Evolutionary conservation across 192 early-diverging fungal genomes (phyloP).

Genomic region (Mortierella claussenii): DNA sequence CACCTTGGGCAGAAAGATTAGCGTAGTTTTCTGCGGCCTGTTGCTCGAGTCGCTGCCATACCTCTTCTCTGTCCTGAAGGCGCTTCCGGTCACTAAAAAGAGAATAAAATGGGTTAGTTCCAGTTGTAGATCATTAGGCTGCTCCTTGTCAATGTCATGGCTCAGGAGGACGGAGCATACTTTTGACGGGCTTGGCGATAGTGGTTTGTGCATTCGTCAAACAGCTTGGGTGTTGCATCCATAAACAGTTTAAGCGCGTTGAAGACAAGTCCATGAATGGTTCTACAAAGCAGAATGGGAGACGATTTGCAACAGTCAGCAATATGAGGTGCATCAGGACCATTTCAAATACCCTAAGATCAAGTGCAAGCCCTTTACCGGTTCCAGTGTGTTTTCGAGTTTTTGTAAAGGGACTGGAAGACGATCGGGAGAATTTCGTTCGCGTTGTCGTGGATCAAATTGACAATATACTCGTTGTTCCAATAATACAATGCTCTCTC

Average conservation of each 20-base stretch:
- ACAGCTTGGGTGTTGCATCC: conserved; percentile 94
- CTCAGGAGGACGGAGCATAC: conserved; percentile 58
- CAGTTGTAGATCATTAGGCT: no score
- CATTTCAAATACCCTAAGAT: background rate
- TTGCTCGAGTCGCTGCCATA: conserved; percentile 83
- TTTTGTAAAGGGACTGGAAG: conserved; percentile 92
- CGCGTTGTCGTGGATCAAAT: conserved; percentile 94
- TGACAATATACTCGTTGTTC: conserved; percentile 99
- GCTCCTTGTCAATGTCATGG: no score
- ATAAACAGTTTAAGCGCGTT: conserved; percentile 98
- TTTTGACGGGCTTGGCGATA: conserved; percentile 90
- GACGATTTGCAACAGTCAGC: background rate
- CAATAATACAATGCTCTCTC: conserved; percentile 98
- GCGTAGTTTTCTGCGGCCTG: conserved; percentile 52
- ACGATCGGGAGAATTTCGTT: conserved; percentile 93
- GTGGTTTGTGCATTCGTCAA: conserved; percentile 95
- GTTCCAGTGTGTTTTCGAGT: conserved; percentile 99
- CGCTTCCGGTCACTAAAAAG: conserved; percentile 79
- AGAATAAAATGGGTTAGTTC: background rate
- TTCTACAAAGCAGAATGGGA: conserved; percentile 63
- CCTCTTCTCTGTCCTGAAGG: conserved; percentile 80
- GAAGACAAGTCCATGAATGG: conserved; percentile 96
- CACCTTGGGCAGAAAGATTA: conserved; percentile 38
- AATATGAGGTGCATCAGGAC: no score
- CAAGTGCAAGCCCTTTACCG: conserved; percentile 58